Percentiles rank a stretch among this genome's conserved stretches.
phyloP scores from a whole-genome alignment of 2,329 filamentous ascomycete genomes.

The Sporothrix luriei region DNA sequence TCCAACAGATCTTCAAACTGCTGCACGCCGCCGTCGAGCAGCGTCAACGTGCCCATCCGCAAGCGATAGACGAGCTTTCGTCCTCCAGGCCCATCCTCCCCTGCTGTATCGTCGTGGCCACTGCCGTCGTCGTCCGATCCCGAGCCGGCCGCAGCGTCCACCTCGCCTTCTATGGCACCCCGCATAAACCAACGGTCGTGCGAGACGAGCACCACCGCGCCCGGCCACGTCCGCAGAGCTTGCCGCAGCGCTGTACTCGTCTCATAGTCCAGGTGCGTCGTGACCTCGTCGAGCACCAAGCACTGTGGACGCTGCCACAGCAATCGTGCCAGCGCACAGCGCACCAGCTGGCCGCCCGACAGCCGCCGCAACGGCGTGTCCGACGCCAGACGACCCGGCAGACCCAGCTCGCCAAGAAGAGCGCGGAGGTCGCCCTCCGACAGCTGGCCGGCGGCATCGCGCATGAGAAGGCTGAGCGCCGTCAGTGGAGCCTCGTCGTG shows the following conservation, averaged over 20 bases:
- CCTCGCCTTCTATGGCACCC: conserved; percentile 67
- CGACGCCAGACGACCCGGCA: conserved; percentile 69
- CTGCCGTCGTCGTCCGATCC: conserved; percentile 49
- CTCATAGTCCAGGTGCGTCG: conserved; percentile 82
- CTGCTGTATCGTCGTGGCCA: conserved; percentile 51
- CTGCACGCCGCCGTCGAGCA: conserved; percentile 62
- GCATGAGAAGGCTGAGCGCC: conserved; percentile 64
- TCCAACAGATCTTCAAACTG: conserved; percentile 67
- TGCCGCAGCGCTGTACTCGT: conserved; percentile 72
- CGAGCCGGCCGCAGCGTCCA: conserved; percentile 46
- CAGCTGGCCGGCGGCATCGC: conserved; percentile 55
- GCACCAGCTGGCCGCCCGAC: conserved; percentile 76
- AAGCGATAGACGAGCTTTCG: conserved; percentile 63
- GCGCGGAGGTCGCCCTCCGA: conserved; percentile 69
- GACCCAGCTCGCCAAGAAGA: conserved; percentile 67
- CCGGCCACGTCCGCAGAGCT: conserved; percentile 68
- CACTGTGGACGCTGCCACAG: conserved; percentile 70
- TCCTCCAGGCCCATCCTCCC: conserved; percentile 49
- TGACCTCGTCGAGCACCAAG: conserved; percentile 77
- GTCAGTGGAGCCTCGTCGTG: conserved; percentile 54
- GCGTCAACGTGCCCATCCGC: conserved; percentile 58
- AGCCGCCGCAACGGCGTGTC: conserved; percentile 73
- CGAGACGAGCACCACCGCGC: conserved; percentile 74
- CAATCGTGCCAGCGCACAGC: conserved; percentile 66
- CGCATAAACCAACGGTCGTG: conserved; percentile 83